Conservation (phyloP, 441 rosid species). For the Gossypium lobatum region DNA sequence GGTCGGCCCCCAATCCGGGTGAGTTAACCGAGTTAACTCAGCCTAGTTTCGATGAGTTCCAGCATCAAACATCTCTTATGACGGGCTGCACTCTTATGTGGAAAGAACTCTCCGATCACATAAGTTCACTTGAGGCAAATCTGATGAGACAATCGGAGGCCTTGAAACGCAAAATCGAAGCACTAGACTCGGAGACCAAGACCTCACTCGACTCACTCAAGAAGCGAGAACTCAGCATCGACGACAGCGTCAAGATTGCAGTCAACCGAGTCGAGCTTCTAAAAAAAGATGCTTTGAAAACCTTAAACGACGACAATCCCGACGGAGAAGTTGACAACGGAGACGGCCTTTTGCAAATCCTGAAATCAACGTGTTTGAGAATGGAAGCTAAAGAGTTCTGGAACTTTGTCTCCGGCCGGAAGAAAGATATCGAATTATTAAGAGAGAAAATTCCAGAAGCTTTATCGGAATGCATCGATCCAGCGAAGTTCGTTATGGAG, state of each 20-base stretch:
- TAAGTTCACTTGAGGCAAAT: constrained; percentile 67
- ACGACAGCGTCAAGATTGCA: constrained; percentile 74
- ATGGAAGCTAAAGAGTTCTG: constrained; percentile 77
- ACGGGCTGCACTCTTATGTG: constrained; percentile 90
- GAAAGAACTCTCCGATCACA: constrained; percentile 97
- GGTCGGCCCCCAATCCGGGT: constrained; percentile 94
- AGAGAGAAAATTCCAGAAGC: constrained; percentile 65
- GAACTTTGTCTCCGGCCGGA: constrained; percentile 58
- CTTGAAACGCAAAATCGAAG: constrained; percentile 60
- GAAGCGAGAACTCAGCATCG: constrained; percentile 77
- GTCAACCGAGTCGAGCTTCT: constrained; percentile 52
- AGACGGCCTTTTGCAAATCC: constrained; percentile 45
- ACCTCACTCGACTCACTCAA: constrained; percentile 63
- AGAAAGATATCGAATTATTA: constrained; percentile 73
- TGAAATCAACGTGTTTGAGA: constrained; percentile 53
- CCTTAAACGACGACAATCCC: constrained; percentile 32
- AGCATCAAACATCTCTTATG: constrained; percentile 83
- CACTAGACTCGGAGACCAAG: constrained; percentile 66
- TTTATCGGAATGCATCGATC: constrained; percentile 79
- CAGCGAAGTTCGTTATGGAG: constrained; percentile 71
- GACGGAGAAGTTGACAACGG: constrained; percentile 79
- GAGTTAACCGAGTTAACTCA: constrained; percentile 66
- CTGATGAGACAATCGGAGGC: constrained; percentile 74
- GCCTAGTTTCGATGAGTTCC: constrained; percentile 89
- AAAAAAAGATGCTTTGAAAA: constrained; percentile 37